Percentiles rank a stretch among this genome's conserved stretches.
phyloP scores from a whole-genome alignment of 2,329 filamentous ascomycete species.

The Fonsecaea nubica region DNA sequence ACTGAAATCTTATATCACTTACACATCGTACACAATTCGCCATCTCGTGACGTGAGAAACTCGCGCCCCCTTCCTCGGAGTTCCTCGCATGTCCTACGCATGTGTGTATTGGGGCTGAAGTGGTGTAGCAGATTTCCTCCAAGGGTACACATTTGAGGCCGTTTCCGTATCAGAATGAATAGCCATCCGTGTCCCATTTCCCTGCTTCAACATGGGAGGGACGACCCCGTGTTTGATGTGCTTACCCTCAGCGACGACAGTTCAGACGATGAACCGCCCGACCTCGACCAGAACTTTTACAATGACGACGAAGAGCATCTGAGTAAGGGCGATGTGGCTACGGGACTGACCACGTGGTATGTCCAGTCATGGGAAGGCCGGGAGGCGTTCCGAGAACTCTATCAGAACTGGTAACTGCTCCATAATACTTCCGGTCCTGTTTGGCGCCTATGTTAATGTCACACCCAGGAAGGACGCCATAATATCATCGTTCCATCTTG shows the following conservation, averaged over 20 bases:
- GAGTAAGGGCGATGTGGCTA: neutral
- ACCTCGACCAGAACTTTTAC: neutral
- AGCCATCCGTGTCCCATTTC: neutral
- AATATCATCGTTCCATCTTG: slow-evolving; percentile 22
- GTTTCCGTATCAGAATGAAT: neutral
- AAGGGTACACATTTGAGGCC: neutral
- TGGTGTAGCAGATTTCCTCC: neutral
- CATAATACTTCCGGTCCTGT: neutral
- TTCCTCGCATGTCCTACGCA: neutral
- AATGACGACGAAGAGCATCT: neutral
- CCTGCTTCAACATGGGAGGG: neutral
- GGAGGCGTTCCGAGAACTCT: slow-evolving; percentile 34
- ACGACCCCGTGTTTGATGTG: neutral
- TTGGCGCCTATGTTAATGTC: slow-evolving; percentile 7
- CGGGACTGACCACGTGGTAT: slow-evolving; percentile 11
- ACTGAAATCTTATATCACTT: neutral
- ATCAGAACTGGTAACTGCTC: slow-evolving; percentile 34
- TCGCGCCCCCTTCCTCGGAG: neutral
- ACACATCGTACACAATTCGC: neutral
- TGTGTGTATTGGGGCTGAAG: neutral
- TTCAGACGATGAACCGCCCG: neutral
- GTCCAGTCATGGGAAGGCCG: slow-evolving; percentile 19
- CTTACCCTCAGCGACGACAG: neutral
- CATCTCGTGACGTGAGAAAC: neutral
- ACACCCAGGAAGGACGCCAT: slow-evolving; percentile 32